Base-by-base conservation (phyloP, 352 stramenopile species). In the Phytophthora lateralis region DNA sequence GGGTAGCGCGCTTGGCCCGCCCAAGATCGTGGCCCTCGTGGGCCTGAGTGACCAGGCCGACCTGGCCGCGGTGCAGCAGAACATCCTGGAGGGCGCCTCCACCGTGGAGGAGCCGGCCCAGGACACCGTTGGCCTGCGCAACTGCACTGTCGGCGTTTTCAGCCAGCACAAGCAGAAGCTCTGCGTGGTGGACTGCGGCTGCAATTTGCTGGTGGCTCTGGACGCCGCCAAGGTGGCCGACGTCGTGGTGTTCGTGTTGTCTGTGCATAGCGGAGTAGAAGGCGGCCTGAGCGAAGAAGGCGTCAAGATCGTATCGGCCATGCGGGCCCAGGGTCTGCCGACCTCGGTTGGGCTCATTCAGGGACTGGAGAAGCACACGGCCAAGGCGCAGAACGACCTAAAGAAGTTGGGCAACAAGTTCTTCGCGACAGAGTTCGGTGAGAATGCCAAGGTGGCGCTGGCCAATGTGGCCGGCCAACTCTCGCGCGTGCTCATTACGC, bases 261-360 rank as follows among this genome's bases (percentile, higher is more conserved):
- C 85, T 10, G 81, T 93, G 44, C 72, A 89, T 39, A 70, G 88
- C 50, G 88, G 94, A 46, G 81, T 85, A 4, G 92, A 97, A 41
- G 80, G 87, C 30, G 81, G 93, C 46, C 71, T 98, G 35, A 97
- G 97, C 60, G 63, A 83, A 12, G 71, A 87, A 46, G 94, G 95
- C 4, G 85, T 97, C 56, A 76, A 83, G 30, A 91, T 98, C 35
- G 73, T 99, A 46, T 93, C 88, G 44, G 91, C 93, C 3, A 76
- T 99, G 44, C 96, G 97, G 51, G 91, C 87, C 11, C 95, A 98
- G 61, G 95, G 96, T 27, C 60, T 98, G 24, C 95, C 94, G 0
- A 88, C 91, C 4, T 87, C 89, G 0, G 80, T 97, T 15, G 90
- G 90, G 12, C 73, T 96, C 20, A 79, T 96, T 50, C 85, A 96